Percentiles rank a stretch among this genome's conserved stretches.
Evolutionary conservation across 108 stramenopile genomes (phyloP).

Genomic region (Pseudonitzschia delicatissima): DNA sequence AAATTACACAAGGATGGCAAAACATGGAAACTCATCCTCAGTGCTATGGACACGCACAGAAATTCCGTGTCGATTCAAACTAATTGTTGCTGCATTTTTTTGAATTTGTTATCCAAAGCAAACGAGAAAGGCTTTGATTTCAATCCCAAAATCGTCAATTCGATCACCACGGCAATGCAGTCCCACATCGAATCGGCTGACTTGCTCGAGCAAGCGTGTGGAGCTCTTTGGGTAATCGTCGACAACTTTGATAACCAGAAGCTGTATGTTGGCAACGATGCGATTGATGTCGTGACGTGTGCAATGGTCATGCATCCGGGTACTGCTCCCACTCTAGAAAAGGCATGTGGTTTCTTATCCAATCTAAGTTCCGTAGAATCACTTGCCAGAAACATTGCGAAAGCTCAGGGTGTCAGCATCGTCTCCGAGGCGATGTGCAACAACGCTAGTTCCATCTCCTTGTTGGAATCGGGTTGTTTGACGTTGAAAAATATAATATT

Average conservation of each 20-base stretch:
- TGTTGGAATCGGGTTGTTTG: slow-evolving; percentile 43
- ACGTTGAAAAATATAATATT: slow-evolving; percentile 39
- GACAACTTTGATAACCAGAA: slow-evolving; percentile 38
- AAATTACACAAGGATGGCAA: slow-evolving; percentile 11
- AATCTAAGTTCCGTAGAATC: slow-evolving; percentile 31
- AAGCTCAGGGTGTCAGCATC: slow-evolving; percentile 42
- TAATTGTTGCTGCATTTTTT: slow-evolving; percentile 32
- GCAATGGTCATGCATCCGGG: slow-evolving; percentile 49
- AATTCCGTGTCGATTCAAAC: slow-evolving; percentile 21
- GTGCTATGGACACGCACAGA: slow-evolving; percentile 24
- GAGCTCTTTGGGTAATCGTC: slow-evolving; percentile 39
- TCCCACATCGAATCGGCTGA: slow-evolving; percentile 42
- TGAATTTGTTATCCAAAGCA: slow-evolving; percentile 28
- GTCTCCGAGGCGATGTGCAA: slow-evolving; percentile 53
- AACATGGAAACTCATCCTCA: slow-evolving; percentile 10
- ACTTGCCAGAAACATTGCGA: slow-evolving; percentile 39
- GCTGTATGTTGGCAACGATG: slow-evolving; percentile 36
- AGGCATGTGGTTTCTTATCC: slow-evolving; percentile 45
- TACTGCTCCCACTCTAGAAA: slow-evolving; percentile 35
- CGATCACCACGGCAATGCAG: slow-evolving; percentile 52
- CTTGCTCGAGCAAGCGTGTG: slow-evolving; percentile 48
- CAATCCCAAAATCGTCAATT: slow-evolving; percentile 15
- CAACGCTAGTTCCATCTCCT: slow-evolving; percentile 26
- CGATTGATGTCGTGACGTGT: slow-evolving; percentile 50
- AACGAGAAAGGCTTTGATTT: slow-evolving; percentile 11